Evolutionary conservation across 2,329 filamentous ascomycete genomes (phyloP), one percentile per base, ranked within the genome.

Genomic region (Eutypella sp.): DNA sequence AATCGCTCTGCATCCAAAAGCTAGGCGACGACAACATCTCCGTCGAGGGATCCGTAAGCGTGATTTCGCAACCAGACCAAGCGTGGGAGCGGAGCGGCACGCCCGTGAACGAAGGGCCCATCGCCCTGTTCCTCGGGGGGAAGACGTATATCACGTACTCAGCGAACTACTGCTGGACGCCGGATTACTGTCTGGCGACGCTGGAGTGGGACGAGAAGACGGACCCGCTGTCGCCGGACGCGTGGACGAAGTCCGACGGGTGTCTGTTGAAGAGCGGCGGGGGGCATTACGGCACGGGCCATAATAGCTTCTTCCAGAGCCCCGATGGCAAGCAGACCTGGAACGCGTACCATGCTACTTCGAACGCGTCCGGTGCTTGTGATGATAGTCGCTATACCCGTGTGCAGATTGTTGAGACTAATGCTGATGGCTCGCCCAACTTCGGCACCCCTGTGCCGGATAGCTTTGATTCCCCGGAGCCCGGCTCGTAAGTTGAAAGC

Each of bases 271-370:
- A 66, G 18, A 72, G 68, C 38, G 75, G 71, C 2, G 79, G 80
- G 47, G 76, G 76, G 3, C 78, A 79, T 56, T 80, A 75, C 41
- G 76, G 77, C 13, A 74, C 76, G 0, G 77, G 75, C 0, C 76
- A 80, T 49, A 80, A 80, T 52, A 75, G 74, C 3, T 81, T 82
- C 67, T 81, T 82, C 62, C 64, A 60, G 23, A 79, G 74, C 50
- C 76, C 77, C 0, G 75, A 81, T 49, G 74, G 69, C 3, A 71
- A 62, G 1, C 68, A 81, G 59, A 74, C 70, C 3, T 81, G 71
- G 71, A 78, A 75, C 42, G 71, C 75, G 0, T 81, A 76, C 58
- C 76, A 81, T 51, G 77, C 77, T 1, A 79, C 76, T 0, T 62
- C 66, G 2, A 73, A 69, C 47, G 62, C 66, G 10, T 62, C 60